A percentile compares a stretch with the other conserved stretches of the same genome.
Conservation (phyloP, 371 early-diverging fungal species). For the Mucor circinelloides region DNA sequence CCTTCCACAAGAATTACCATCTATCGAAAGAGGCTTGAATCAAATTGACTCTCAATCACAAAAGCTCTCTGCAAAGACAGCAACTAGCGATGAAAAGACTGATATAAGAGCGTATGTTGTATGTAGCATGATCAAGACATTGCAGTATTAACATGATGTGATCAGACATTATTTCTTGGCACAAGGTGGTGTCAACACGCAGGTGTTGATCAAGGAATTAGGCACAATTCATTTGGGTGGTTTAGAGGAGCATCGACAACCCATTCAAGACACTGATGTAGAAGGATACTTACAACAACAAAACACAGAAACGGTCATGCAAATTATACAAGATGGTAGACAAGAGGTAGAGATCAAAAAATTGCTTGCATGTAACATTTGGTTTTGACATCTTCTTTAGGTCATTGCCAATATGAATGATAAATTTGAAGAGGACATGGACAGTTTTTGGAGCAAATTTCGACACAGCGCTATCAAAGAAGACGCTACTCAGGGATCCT, state of each 20-base stretch:
- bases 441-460: constrained; percentile 14
- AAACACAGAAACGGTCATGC: constrained; percentile 31
- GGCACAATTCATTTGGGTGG: constrained; percentile 48
- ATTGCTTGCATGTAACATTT: neutral
- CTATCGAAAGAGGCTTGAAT: constrained; percentile 43
- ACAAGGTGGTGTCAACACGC: constrained; percentile 48
- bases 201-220: constrained; percentile 42
- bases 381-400: constrained; percentile 9
- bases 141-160: neutral
- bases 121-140: neutral
- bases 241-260: constrained; percentile 37
- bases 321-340: constrained; percentile 33
- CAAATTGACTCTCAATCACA: constrained; percentile 45
- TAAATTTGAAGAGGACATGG: constrained; percentile 24
- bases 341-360: constrained; percentile 34
- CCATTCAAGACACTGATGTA: constrained; percentile 50
- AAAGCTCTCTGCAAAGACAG: constrained; percentile 25
- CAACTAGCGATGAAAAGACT: constrained; percentile 19
- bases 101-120: constrained; percentile 42
- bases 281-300: constrained; percentile 38
- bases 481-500: neutral
- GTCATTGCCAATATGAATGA: constrained; percentile 23
- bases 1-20: constrained; percentile 34
- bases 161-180: constrained; percentile 50
- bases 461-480: neutral